phyloP scores from a whole-genome alignment of 2,329 filamentous ascomycete species.

The Tothia fuscella region DNA sequence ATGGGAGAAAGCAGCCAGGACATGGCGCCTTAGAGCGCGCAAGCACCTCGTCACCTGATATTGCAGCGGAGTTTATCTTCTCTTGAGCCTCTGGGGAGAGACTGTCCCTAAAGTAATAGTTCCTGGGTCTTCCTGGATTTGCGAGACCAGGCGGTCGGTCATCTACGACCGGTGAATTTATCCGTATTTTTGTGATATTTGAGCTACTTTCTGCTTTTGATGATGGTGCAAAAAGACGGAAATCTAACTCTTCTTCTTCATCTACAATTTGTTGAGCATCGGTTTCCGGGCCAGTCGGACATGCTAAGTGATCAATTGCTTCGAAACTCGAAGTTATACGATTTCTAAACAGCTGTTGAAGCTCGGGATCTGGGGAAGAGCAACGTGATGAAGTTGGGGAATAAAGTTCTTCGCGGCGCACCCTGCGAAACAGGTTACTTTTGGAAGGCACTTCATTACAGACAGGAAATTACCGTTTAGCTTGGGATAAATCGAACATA shows the following conservation, averaged over 20 bases:
- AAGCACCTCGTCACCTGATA: conserved; percentile 5
- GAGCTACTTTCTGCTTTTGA: not conserved
- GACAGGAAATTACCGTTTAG: not conserved
- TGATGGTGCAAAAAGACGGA: conserved; percentile 1
- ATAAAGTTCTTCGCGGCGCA: conserved; percentile 3
- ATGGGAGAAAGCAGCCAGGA: conserved; percentile 1
- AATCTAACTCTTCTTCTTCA: not conserved
- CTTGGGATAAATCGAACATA: conserved; percentile 4
- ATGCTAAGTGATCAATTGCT: not conserved
- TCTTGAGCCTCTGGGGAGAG: not conserved
- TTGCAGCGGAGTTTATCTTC: not conserved
- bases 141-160: not conserved
- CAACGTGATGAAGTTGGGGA: not conserved
- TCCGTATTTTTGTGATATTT: conserved; percentile 1
- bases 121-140: not conserved
- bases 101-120: conserved; percentile 1
- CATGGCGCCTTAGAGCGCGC: not conserved
- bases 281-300: no score
- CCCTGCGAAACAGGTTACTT: not conserved
- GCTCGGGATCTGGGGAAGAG: not conserved
- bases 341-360: not conserved
- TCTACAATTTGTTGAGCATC: no score
- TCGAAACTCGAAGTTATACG: not conserved
- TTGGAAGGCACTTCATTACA: not conserved
- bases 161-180: not conserved